Evolutionary conservation across 768 basidiomycete genomes (phyloP).

Genomic region (Tricholoma sp.): DNA sequence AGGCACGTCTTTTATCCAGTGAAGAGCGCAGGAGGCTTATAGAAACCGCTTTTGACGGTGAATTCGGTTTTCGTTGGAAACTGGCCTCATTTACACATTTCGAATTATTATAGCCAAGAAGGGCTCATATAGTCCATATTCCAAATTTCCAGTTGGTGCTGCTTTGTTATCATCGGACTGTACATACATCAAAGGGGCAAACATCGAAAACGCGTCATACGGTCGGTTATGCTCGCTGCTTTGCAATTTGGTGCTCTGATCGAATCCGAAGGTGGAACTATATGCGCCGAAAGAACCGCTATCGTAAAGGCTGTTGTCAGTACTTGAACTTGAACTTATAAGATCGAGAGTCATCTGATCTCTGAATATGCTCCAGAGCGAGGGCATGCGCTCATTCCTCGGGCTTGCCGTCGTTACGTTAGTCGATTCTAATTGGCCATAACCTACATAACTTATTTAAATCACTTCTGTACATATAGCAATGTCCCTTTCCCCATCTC

Average conservation of each 20-base stretch:
- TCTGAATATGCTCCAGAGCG: slow-evolving; percentile 68
- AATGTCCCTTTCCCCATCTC: slow-evolving; percentile 65
- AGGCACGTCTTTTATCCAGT: no score
- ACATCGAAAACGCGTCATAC: slow-evolving; percentile 92
- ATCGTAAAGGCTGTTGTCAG: slow-evolving; percentile 90
- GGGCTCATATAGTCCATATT: slow-evolving; percentile 71
- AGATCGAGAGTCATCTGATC: background rate
- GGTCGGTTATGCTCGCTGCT: slow-evolving; percentile 49
- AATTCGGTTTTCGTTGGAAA: no score
- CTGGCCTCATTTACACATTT: background rate
- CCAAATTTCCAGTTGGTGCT: slow-evolving; percentile 90
- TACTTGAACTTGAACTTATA: slow-evolving; percentile 8
- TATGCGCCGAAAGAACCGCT: slow-evolving; percentile 94
- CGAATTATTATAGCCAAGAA: slow-evolving; percentile 49
- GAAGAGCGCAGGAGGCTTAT: background rate
- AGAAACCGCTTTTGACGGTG: background rate
- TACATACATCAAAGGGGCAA: slow-evolving; percentile 75
- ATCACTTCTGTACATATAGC: slow-evolving; percentile 39
- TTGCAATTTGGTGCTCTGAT: background rate
- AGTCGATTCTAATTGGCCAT: no score
- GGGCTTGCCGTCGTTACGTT: slow-evolving; percentile 81
- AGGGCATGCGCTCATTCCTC: slow-evolving; percentile 63
- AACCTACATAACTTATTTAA: no score
- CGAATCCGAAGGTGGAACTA: slow-evolving; percentile 61
- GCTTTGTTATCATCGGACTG: slow-evolving; percentile 71